Conservation (phyloP, 2,329 filamentous ascomycete genomes). For the Magnaporthales sp. region DNA sequence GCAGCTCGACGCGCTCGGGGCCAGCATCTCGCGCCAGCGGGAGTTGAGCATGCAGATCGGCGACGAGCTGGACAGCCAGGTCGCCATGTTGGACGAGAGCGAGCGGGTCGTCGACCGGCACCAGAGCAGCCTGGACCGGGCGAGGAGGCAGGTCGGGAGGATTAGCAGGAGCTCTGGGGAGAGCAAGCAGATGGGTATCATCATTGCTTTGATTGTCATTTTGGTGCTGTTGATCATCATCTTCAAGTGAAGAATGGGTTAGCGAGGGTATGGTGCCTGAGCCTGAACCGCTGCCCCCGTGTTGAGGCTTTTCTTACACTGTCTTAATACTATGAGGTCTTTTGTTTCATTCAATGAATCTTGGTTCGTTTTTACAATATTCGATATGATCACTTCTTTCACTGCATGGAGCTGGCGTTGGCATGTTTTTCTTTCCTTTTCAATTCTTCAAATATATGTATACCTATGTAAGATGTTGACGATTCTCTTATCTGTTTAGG, state of each 20-base stretch:
- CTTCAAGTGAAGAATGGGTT: constrained; percentile 47
- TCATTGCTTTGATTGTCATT: constrained; percentile 74
- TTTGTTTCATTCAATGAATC: neutral
- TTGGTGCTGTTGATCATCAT: constrained; percentile 76
- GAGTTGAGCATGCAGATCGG: constrained; percentile 94
- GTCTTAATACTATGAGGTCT: neutral
- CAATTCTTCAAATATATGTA: neutral
- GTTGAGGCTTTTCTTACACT: neutral
- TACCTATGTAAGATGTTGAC: neutral
- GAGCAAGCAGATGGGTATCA: constrained; percentile 78
- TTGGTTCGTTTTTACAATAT: neutral
- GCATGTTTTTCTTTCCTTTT: neutral
- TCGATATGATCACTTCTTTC: neutral
- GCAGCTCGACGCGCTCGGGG: constrained; percentile 81
- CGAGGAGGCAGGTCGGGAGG: constrained; percentile 60
- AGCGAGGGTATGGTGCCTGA: no score
- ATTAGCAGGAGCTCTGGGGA: constrained; percentile 70
- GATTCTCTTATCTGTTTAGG: neutral
- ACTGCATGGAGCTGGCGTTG: neutral
- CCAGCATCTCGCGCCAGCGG: constrained; percentile 78
- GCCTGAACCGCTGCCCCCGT: neutral
- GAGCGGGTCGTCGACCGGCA: constrained; percentile 79
- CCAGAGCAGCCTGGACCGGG: constrained; percentile 64
- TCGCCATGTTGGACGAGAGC: constrained; percentile 80
- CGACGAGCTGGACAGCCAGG: constrained; percentile 87